A percentile compares a stretch with the other conserved stretches of the same genome.
phyloP scores from a whole-genome alignment of 2,329 filamentous ascomycete genomes.

The Fusarium brachygibbosum region DNA sequence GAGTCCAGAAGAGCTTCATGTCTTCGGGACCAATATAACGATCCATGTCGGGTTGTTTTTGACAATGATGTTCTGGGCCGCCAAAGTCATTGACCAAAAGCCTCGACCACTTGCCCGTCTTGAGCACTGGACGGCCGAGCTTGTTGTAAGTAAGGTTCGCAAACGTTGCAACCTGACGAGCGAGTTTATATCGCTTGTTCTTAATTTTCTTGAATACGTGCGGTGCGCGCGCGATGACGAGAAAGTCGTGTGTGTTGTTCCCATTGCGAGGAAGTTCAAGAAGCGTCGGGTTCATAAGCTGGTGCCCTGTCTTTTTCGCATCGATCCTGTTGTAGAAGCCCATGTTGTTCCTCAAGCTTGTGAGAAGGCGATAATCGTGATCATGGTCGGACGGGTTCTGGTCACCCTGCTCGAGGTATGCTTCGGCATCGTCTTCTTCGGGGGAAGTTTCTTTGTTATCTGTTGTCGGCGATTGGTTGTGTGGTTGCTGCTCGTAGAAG shows the following conservation, averaged over 20 bases:
- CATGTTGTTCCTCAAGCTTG: constrained; percentile 37
- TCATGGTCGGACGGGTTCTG: not conserved
- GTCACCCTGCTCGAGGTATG: constrained; percentile 5
- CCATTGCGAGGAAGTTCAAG: constrained; percentile 30
- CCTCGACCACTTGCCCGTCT: constrained; percentile 25
- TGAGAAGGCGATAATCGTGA: constrained; percentile 35
- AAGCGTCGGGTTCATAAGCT: constrained; percentile 39
- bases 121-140: constrained; percentile 19
- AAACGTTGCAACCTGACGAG: constrained; percentile 37
- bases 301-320: constrained; percentile 22
- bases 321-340: constrained; percentile 39
- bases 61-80: constrained; percentile 39
- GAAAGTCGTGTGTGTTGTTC: constrained; percentile 33
- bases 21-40: constrained; percentile 40
- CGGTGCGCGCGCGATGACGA: constrained; percentile 31
- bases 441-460: not conserved
- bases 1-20: constrained; percentile 46
- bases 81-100: constrained; percentile 34
- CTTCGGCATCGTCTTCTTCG: constrained; percentile 8
- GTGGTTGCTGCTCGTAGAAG: constrained; percentile 33
- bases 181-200: constrained; percentile 23
- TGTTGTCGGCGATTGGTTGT: not conserved
- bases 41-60: constrained; percentile 38
- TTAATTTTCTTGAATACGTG: constrained; percentile 28
- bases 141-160: constrained; percentile 30